Evolutionary conservation across 1,139 yeast genomes (phyloP), one percentile per base, ranked within the genome.

Genomic region (Suhomyces atakaporum): DNA sequence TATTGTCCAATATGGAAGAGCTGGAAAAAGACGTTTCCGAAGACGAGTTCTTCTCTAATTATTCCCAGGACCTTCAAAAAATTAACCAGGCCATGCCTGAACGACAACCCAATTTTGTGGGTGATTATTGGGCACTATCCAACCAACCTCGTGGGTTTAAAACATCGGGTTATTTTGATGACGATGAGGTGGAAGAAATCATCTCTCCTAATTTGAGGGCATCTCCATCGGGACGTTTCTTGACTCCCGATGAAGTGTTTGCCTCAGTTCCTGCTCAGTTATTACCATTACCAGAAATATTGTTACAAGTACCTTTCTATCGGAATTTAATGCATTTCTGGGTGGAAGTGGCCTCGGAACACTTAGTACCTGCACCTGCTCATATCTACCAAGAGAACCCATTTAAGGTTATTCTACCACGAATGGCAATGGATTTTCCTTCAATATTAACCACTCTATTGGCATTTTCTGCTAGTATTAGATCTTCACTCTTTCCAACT

Each of bases 341-440:
- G 69, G 62, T 81, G 11, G 68, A 77, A 37, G 77, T 79, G 9
- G 84, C 87, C 0, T 76, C 89, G 1, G 70, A 71, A 29, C 66
- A 75, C 27, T 62, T 84, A 24, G 88, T 83, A 5, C 92, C 94
- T 0, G 83, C 87, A 0, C 88, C 89, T 5, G 66, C 76, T 2
- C 58, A 65, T 12, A 51, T 73, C 3, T 81, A 81, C 51, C 66
- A 61, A 15, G 79, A 77, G 15, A 85, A 84, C 49, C 95, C 95
- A 0, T 84, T 84, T 59, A 73, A 73, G 42, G 72, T 73, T 6
- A 60, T 83, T 4, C 57, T 85, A 12, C 92, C 94, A 0, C 77
- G 76, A 45, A 72, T 85, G 76, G 90, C 94, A 0, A 66, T 82
- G 70, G 67, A 72, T 13, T 69, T 74, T 36, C 76, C 80, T 4